These are phyloP conservation scores for Schoenoplectus tabernaemontani DNA, from an alignment of 202 grass and related monocot species.

Conservation along the genomic window DNA sequence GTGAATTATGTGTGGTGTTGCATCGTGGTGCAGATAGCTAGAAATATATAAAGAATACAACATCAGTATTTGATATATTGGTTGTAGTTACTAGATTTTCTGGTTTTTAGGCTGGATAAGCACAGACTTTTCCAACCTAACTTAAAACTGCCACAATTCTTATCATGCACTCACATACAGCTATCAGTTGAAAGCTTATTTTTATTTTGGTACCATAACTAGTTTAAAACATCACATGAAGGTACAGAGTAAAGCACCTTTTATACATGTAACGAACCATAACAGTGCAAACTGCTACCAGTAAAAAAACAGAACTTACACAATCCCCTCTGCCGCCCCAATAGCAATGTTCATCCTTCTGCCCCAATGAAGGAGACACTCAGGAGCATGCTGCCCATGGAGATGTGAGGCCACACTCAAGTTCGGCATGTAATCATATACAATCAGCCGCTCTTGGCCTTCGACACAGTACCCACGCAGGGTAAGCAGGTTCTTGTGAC, in stretches of 20 bases:
- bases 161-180: neutral
- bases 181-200: neutral
- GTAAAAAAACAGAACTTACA: constrained; percentile 24
- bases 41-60: neutral
- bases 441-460: constrained; percentile 64
- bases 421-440: constrained; percentile 94
- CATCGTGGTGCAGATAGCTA: constrained; percentile 70
- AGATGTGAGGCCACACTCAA: constrained; percentile 73
- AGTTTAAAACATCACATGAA: neutral
- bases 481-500: constrained; percentile 66
- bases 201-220: neutral
- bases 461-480: constrained; percentile 72
- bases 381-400: constrained; percentile 60
- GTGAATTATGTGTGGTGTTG: constrained; percentile 61
- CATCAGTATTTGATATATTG: neutral
- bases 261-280: neutral
- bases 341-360: constrained; percentile 38
- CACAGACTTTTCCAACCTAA: neutral
- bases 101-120: neutral
- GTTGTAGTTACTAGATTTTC: neutral
- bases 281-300: neutral
- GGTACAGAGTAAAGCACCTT: neutral
- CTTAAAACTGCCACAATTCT: neutral
- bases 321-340: constrained; percentile 63
- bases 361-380: constrained; percentile 48